phyloP scores from a whole-genome alignment of 306 rosid species.

The Acacia confusa region DNA sequence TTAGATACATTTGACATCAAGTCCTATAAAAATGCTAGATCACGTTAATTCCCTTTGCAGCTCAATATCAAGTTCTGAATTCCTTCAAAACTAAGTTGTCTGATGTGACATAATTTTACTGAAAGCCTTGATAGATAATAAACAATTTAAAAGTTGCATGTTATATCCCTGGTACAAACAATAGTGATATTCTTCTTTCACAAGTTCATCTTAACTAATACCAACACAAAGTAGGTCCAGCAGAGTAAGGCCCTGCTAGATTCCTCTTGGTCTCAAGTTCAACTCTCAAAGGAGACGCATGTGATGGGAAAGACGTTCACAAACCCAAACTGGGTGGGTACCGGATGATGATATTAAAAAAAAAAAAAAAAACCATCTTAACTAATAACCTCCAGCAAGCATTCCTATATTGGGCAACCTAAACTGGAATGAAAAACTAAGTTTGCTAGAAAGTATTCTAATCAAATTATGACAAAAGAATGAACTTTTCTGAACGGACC shows the following conservation, averaged over 20 bases:
- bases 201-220: neutral
- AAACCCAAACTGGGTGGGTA: too few species aligned
- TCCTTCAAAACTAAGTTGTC: neutral
- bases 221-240: too few species aligned
- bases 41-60: neutral
- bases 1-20: neutral
- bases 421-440: neutral
- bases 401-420: neutral
- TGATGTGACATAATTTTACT: too few species aligned
- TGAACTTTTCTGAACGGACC: neutral
- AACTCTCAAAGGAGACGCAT: too few species aligned
- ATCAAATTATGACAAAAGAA: neutral
- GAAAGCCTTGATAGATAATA: too few species aligned
- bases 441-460: neutral
- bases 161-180: neutral
- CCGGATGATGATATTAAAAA: too few species aligned
- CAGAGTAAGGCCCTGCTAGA: too few species aligned
- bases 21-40: neutral
- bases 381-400: neutral
- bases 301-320: too few species aligned
- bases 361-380: neutral
- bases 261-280: too few species aligned
- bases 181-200: neutral
- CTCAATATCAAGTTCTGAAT: neutral
- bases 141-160: neutral